Conservation (phyloP, 805 yeast genomes). For the Brettanomyces bruxellensis region DNA sequence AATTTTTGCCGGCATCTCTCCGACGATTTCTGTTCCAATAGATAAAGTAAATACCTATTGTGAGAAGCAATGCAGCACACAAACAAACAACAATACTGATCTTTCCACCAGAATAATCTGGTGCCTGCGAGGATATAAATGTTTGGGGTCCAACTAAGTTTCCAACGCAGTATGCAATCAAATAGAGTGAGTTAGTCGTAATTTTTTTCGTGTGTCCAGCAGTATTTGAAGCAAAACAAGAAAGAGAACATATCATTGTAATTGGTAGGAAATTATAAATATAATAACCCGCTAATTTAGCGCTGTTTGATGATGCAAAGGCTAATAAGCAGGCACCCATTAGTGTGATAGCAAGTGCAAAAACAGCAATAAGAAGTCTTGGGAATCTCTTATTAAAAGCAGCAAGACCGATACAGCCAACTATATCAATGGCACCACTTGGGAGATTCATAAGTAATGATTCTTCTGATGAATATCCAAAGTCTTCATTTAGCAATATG, state of each 20-base stretch:
- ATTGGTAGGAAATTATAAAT: constrained; percentile 19
- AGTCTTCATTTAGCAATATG: constrained; percentile 22
- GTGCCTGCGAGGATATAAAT: constrained; percentile 49
- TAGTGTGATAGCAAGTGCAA: not conserved
- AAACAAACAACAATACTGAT: constrained; percentile 30
- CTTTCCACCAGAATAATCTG: constrained; percentile 50
- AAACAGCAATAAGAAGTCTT: not conserved
- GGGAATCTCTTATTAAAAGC: constrained; percentile 13
- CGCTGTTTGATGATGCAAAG: constrained; percentile 1
- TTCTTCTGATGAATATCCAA: constrained; percentile 19
- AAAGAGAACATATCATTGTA: constrained; percentile 23
- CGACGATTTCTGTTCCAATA: constrained; percentile 8
- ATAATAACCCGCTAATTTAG: constrained; percentile 15
- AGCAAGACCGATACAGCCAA: constrained; percentile 19
- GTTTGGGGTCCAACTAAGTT: constrained; percentile 69
- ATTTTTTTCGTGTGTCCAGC: constrained; percentile 73
- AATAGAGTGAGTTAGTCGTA: constrained; percentile 45
- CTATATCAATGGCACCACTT: constrained; percentile 29
- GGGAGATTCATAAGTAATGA: constrained; percentile 20
- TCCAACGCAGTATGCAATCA: constrained; percentile 61
- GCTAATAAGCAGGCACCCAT: constrained; percentile 1
- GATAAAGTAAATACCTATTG: constrained; percentile 9
- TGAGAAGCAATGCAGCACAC: constrained; percentile 11
- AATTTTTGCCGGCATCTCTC: not conserved
- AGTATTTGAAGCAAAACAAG: constrained; percentile 38